Evolutionary conservation across 495 filamentous ascomycete species (phyloP).

Genomic region (Neurospora sp.): DNA sequence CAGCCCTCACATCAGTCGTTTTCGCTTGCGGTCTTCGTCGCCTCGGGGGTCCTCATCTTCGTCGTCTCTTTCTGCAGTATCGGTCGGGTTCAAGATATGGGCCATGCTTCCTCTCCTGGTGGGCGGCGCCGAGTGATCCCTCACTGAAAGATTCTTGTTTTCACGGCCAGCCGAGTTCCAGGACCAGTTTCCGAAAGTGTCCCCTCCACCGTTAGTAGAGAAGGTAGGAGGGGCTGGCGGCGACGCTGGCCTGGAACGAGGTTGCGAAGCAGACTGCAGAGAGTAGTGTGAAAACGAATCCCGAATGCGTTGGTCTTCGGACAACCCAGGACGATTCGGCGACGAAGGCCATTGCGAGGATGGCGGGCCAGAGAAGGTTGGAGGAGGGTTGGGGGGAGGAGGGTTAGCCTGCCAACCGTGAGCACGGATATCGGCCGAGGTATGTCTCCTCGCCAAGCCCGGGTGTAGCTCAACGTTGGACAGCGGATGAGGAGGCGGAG

Average conservation of each 20-base stretch:
- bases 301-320: slow-evolving; percentile 69
- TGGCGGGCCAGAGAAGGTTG: slow-evolving; percentile 56
- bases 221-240: slow-evolving; percentile 45
- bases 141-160: slow-evolving; percentile 36
- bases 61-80: slow-evolving; percentile 33
- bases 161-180: slow-evolving; percentile 39
- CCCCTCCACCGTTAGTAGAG: slow-evolving; percentile 30
- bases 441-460: slow-evolving; percentile 74
- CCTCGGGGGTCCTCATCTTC: slow-evolving; percentile 37
- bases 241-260: slow-evolving; percentile 64
- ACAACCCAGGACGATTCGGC: slow-evolving; percentile 52
- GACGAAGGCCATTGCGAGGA: slow-evolving; percentile 80
- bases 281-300: slow-evolving; percentile 79
- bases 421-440: slow-evolving; percentile 88
- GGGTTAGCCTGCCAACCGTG: slow-evolving; percentile 74
- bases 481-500: slow-evolving; percentile 66
- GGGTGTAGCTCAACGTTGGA: slow-evolving; percentile 66
- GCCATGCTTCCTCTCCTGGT: slow-evolving; percentile 51
- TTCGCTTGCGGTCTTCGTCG: slow-evolving; percentile 66
- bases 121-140: slow-evolving; percentile 46
- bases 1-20: slow-evolving; percentile 45
- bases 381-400: slow-evolving; percentile 34
- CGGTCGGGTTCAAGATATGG: slow-evolving; percentile 62
- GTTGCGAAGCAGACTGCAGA: slow-evolving; percentile 43
- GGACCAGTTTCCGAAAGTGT: slow-evolving; percentile 44